These are phyloP conservation scores for Nosema muscidifuracis DNA, from an alignment of 371 early-diverging fungal genomes.

Conservation along the genomic window DNA sequence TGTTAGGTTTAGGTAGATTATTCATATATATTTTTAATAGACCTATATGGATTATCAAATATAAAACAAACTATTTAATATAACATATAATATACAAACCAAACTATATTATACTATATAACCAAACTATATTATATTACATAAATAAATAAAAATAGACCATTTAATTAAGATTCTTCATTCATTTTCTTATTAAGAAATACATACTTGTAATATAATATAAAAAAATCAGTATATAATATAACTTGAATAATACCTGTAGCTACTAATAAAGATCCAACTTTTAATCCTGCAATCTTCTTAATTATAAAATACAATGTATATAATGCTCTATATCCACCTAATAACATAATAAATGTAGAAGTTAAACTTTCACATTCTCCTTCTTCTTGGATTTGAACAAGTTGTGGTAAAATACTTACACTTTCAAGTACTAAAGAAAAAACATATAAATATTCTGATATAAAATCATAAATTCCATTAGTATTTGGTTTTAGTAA, in stretches of 20 bases:
- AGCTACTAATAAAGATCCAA: constrained; percentile 69
- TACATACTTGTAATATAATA: constrained; percentile 70
- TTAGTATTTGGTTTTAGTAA: constrained; percentile 62
- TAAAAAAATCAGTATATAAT: constrained; percentile 91
- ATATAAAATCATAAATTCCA: constrained; percentile 54
- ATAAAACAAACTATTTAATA: too few species aligned
- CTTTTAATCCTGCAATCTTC: constrained; percentile 19
- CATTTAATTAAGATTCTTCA: not conserved
- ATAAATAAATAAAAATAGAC: too few species aligned
- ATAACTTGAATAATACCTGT: constrained; percentile 85
- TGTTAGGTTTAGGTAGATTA: too few species aligned
- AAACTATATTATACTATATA: too few species aligned
- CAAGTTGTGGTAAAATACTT: constrained; percentile 93
- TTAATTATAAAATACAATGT: constrained; percentile 88
- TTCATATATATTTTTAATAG: too few species aligned
- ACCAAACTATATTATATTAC: too few species aligned
- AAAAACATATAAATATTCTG: constrained; percentile 70
- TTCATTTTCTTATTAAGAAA: constrained; percentile 19
- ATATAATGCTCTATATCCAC: constrained; percentile 87
- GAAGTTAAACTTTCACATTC: constrained; percentile 95
- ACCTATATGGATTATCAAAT: too few species aligned
- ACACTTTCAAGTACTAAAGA: constrained; percentile 90
- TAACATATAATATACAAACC: too few species aligned
- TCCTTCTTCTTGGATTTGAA: constrained; percentile 83
- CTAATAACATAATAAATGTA: constrained; percentile 90